A percentile compares a stretch with the other conserved stretches of the same genome.
Conservation (phyloP, 139 green algal genomes). For the Picochlorum costavermella region DNA sequence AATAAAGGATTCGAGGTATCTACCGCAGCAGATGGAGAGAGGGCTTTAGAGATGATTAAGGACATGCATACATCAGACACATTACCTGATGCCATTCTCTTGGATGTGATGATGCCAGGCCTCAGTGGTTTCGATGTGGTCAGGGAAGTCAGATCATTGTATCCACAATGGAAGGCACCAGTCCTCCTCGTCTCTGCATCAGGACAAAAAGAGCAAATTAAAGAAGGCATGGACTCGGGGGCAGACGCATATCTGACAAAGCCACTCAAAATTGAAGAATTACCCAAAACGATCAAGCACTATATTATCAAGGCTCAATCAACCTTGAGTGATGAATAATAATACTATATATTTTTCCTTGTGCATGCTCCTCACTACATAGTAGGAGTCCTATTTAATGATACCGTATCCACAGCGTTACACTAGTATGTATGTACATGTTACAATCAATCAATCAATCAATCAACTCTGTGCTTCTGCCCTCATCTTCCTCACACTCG, state of each 20-base stretch:
- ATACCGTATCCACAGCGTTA: too few species aligned
- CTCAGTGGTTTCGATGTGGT: conserved; percentile 50
- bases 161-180: conserved; percentile 49
- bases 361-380: not conserved
- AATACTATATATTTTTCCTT: not conserved
- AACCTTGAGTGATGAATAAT: not conserved
- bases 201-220: conserved; percentile 55
- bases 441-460: too few species aligned
- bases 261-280: conserved; percentile 50
- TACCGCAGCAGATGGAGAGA: conserved; percentile 25
- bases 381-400: too few species aligned
- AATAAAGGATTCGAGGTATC: conserved; percentile 40
- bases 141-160: conserved; percentile 17
- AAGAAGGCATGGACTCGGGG: conserved; percentile 49
- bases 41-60: conserved; percentile 28
- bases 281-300: conserved; percentile 44
- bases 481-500: conserved; percentile 48
- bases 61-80: not conserved
- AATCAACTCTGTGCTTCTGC: conserved; percentile 26
- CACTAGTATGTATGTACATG: not conserved
- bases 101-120: conserved; percentile 72
- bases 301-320: not conserved
- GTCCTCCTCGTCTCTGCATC: conserved; percentile 67
- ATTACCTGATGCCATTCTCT: conserved; percentile 55
- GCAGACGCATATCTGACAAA: conserved; percentile 65